A percentile compares a stretch with the other conserved stretches of the same genome.
Conservation (phyloP, 1,284 basidiomycete species). For the Irpex lacteus region DNA sequence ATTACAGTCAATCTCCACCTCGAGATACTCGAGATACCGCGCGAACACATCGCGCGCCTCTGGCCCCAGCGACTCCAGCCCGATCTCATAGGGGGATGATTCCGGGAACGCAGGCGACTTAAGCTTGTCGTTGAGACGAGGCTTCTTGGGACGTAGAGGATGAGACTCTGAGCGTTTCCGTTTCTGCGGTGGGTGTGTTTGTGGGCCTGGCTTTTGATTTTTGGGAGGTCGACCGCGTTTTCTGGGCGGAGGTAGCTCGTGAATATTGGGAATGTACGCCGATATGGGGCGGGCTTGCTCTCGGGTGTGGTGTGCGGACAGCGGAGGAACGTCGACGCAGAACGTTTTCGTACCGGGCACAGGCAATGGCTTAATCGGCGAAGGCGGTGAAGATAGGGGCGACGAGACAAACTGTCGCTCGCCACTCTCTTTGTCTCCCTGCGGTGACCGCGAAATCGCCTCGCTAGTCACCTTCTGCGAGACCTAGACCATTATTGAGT, state of each 20-base stretch:
- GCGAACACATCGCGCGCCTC: neutral
- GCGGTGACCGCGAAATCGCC: too few species aligned
- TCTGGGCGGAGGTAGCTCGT: neutral
- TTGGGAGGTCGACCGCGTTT: neutral
- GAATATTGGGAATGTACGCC: neutral
- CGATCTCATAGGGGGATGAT: neutral
- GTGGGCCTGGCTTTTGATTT: neutral
- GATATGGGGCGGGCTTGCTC: neutral
- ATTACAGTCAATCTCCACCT: neutral
- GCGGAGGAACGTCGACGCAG: neutral
- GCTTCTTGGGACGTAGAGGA: neutral
- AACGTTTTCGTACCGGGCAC: neutral
- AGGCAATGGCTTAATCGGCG: neutral
- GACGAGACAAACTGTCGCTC: neutral
- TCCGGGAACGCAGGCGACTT: too few species aligned
- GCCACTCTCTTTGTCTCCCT: too few species aligned
- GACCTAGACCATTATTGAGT: neutral
- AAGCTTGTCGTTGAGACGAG: neutral
- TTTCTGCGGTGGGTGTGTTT: neutral
- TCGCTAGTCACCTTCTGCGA: neutral
- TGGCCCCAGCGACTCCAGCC: neutral
- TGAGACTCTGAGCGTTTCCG: neutral
- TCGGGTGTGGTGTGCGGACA: neutral
- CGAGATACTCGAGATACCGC: neutral
- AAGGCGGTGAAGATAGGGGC: neutral